These are phyloP conservation scores for Botrytis squamosa DNA, from an alignment of 2,329 filamentous ascomycete species.

Conservation along the genomic window DNA sequence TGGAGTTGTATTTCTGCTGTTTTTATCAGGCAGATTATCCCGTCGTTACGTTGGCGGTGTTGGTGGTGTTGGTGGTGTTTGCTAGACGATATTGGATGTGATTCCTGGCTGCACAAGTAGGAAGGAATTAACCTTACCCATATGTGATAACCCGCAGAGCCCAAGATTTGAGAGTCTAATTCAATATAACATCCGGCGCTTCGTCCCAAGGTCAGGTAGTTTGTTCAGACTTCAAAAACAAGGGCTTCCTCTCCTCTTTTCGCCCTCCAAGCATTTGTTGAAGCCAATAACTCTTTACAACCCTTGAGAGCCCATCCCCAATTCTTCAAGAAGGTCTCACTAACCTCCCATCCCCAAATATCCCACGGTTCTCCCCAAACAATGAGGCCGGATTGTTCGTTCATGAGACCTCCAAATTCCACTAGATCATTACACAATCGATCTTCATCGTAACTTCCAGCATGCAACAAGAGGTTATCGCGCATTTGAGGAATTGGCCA, in stretches of 20 bases:
- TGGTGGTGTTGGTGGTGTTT: neutral
- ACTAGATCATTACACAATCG: constrained; percentile 46
- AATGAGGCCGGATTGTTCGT: constrained; percentile 2
- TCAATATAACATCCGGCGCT: neutral
- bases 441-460: constrained; percentile 44
- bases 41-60: neutral
- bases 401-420: constrained; percentile 43
- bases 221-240: neutral
- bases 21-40: neutral
- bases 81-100: neutral
- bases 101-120: neutral
- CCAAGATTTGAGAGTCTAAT: neutral
- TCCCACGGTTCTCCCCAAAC: constrained; percentile 46
- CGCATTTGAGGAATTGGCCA: constrained; percentile 42
- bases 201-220: neutral
- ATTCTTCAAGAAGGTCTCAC: constrained; percentile 44
- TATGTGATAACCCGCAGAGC: neutral
- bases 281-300: constrained; percentile 35
- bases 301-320: constrained; percentile 41
- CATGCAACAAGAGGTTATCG: constrained; percentile 43
- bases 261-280: constrained; percentile 42
- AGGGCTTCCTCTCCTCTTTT: constrained; percentile 38
- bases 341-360: constrained; percentile 44
- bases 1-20: neutral
- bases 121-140: neutral